These are phyloP conservation scores for Suhomyces faveliae DNA, from an alignment of 805 yeast genomes.

Conservation along the genomic window DNA sequence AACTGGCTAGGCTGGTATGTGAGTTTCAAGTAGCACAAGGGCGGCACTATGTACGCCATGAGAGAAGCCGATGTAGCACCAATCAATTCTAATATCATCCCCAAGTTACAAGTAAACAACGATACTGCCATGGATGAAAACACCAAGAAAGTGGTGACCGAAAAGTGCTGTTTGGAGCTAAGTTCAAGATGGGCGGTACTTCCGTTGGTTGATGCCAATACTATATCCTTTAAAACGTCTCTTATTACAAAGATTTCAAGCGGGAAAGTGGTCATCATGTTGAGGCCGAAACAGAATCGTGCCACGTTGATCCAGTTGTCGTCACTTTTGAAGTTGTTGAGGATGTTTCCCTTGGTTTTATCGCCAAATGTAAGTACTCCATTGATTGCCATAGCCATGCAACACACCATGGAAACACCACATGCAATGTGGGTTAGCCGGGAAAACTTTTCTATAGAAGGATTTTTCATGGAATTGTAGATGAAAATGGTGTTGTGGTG, in stretches of 20 bases:
- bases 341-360: constrained; percentile 79
- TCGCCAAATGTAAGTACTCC: constrained; percentile 77
- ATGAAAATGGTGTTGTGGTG: constrained; percentile 93
- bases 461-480: constrained; percentile 75
- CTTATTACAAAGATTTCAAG: constrained; percentile 87
- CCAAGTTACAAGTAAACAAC: constrained; percentile 79
- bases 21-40: constrained; percentile 72
- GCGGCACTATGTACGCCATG: constrained; percentile 91
- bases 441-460: constrained; percentile 73
- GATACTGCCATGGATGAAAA: constrained; percentile 72
- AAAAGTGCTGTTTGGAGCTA: constrained; percentile 50
- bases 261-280: constrained; percentile 91
- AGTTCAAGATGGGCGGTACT: constrained; percentile 40
- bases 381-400: constrained; percentile 72
- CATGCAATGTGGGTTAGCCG: constrained; percentile 82
- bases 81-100: constrained; percentile 82
- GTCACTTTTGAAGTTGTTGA: constrained; percentile 79
- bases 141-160: constrained; percentile 65
- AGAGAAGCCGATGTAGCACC: constrained; percentile 93
- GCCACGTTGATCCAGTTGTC: constrained; percentile 82
- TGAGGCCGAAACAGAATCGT: constrained; percentile 84
- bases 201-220: constrained; percentile 27
- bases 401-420: constrained; percentile 72
- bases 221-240: constrained; percentile 75
- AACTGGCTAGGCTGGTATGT: constrained; percentile 44